Evolutionary conservation across 2,329 filamentous ascomycete species (phyloP).

Genomic region (Didymella exigua): DNA sequence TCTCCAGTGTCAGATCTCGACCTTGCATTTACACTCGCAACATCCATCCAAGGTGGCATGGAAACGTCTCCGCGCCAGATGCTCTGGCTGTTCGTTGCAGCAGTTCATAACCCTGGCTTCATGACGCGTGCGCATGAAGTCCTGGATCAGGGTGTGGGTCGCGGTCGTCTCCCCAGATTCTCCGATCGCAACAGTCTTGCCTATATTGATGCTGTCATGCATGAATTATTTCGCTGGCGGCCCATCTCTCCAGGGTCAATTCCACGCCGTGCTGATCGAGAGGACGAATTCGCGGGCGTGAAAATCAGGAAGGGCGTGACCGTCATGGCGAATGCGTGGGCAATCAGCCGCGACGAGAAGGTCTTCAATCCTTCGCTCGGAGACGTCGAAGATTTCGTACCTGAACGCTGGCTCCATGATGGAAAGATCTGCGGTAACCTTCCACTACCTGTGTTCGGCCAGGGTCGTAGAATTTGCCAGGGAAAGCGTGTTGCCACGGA

Average conservation of each 20-base stretch:
- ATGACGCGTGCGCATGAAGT: not conserved
- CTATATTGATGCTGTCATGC: not conserved
- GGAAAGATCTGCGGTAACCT: not conserved
- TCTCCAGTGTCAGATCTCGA: not conserved
- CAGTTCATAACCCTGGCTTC: not conserved
- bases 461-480: not conserved
- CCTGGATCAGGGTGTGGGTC: not conserved
- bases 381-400: not conserved
- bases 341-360: not conserved
- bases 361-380: not conserved
- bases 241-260: not conserved
- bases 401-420: not conserved
- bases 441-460: not conserved
- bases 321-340: not conserved
- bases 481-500: not conserved
- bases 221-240: not conserved
- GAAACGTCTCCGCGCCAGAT: not conserved
- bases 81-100: not conserved
- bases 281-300: not conserved
- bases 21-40: not conserved
- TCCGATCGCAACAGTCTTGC: not conserved
- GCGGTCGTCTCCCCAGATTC: not conserved
- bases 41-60: not conserved
- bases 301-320: not conserved
- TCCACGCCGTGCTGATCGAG: not conserved